Evolutionary conservation across 1,139 yeast species (phyloP), one percentile per base, ranked within the genome.

Genomic region (Maudiozyma humilis): DNA sequence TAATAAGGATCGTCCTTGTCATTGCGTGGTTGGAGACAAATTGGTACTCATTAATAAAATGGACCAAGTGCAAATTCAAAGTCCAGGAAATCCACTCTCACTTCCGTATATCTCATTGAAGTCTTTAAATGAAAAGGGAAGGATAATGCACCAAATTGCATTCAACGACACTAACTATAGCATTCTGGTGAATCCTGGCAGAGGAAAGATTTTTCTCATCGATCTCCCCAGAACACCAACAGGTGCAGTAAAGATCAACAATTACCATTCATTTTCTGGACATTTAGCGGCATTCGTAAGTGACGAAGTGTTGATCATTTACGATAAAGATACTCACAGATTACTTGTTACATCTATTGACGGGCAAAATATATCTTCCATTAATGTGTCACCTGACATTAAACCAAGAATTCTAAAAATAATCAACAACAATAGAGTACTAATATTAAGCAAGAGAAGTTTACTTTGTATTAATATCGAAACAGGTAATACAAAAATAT

Each of bases 1-100:
- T 50, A 96, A 88, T 64, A 81, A 97, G 60, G 98, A 91, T 71
- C 79, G 98, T 63, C 97, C 98, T 14, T 96, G 97, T 16, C 76
- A 76, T 56, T 70, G 88, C 4, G 63, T 80, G 33, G 78, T 76
- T 67, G 91, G 83, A 60, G 75, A 77, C 57, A 75, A 72, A 49
- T 67, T 91, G 54, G 77, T 75, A 54, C 89, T 75, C 60, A 79
- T 88, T 56, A 87, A 87, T 66, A 75, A 78, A 49, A 95, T 87
- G 60, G 86, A 83, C 62, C 94, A 84, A 64, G 80, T 91, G 46
- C 94, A 86, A 65, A 70, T 76, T 44, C 86, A 75, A 58, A 91
- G 85, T 58, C 82, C 77, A 60, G 72, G 69, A 47, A 68, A 67
- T 42, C 63, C 67, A 45, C 82, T 76, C 48, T 68, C 75, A 16